phyloP scores from a whole-genome alignment of 2,329 filamentous ascomycete species.

The Exophiala lecanii-corni region DNA sequence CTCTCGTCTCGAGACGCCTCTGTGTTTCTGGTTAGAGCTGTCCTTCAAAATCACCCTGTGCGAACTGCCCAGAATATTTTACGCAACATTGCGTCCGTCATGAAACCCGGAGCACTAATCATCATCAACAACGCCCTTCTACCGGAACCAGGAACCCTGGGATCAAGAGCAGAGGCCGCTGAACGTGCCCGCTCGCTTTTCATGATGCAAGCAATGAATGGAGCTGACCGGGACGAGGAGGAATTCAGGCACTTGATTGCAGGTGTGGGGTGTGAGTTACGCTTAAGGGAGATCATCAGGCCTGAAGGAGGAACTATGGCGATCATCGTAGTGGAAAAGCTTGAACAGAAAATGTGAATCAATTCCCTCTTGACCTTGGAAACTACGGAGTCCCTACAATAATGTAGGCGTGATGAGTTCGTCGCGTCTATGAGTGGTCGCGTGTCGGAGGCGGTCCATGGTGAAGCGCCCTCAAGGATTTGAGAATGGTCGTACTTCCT shows the following conservation, averaged over 20 bases:
- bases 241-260: constrained; percentile 33
- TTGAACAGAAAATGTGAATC: no score
- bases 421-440: no score
- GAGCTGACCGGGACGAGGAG: constrained; percentile 31
- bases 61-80: constrained; percentile 33
- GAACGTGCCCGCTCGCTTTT: constrained; percentile 33
- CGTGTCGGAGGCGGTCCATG: no score
- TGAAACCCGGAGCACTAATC: constrained; percentile 26
- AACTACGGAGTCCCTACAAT: no score
- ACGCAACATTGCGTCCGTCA: constrained; percentile 29
- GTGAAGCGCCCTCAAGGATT: no score
- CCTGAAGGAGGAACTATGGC: constrained; percentile 26
- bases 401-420: no score
- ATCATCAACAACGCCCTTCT: constrained; percentile 34
- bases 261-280: constrained; percentile 25
- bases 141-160: constrained; percentile 28
- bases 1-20: constrained; percentile 22
- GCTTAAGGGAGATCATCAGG: constrained; percentile 17
- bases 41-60: constrained; percentile 37
- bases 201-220: constrained; percentile 36
- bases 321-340: constrained; percentile 16
- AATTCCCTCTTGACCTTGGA: no score
- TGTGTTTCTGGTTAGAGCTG: constrained; percentile 34
- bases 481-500: no score
- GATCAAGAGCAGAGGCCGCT: constrained; percentile 22